Evolutionary conservation across 2,329 filamentous ascomycete species (phyloP).

Genomic region (Zopfia rhizophila): DNA sequence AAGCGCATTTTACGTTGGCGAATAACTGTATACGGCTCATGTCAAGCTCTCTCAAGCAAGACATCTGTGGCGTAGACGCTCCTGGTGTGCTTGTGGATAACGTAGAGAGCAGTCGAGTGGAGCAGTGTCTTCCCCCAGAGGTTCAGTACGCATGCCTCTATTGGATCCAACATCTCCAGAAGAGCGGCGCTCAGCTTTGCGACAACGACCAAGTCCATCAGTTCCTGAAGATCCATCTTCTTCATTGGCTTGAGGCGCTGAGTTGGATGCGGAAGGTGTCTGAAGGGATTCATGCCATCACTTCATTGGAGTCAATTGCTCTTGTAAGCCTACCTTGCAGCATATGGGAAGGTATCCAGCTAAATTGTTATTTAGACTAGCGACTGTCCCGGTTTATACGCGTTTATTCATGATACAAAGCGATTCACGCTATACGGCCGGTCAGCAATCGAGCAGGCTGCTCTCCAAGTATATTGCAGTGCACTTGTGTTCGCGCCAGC

Average conservation of each 20-base stretch:
- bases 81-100: conserved; percentile 2
- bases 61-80: conserved; percentile 4
- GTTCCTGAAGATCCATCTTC: conserved; percentile 5
- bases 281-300: no score
- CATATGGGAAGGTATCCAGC: no score
- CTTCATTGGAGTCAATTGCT: no score
- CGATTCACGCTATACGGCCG: conserved; percentile 3
- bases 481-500: conserved; percentile 14
- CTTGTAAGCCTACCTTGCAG: no score
- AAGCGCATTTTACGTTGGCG: conserved; percentile 3
- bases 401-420: conserved; percentile 6
- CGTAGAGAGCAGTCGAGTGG: background rate
- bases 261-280: no score
- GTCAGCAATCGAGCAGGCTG: conserved; percentile 8
- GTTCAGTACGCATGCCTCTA: no score
- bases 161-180: conserved; percentile 9
- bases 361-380: no score
- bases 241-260: no score
- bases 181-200: background rate
- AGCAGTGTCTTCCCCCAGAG: conserved; percentile 8
- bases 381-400: no score
- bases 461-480: conserved; percentile 12
- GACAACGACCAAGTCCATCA: conserved; percentile 3
- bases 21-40: conserved; percentile 3
- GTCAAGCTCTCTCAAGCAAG: conserved; percentile 6